Evolutionary conservation across 2,329 filamentous ascomycete species (phyloP).

Genomic region (Waltergamsia citrina): DNA sequence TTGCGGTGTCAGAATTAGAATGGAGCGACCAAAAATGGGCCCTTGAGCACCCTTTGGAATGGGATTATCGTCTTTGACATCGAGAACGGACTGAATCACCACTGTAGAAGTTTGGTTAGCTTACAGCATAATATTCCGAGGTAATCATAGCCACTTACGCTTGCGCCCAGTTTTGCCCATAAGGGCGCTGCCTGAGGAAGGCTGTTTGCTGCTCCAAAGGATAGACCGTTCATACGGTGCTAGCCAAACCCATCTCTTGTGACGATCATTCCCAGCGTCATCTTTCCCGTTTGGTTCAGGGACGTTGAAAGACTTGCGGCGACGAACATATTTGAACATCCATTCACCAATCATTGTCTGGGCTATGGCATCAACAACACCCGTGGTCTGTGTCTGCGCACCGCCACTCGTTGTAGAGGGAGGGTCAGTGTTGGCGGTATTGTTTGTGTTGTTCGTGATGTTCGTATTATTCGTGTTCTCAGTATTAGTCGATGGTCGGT

Average conservation of each 20-base stretch:
- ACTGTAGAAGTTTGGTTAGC: conserved; percentile 45
- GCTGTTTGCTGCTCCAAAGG: conserved; percentile 98
- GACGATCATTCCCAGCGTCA: conserved; percentile 66
- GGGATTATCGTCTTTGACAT: conserved; percentile 90
- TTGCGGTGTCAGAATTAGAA: conserved; percentile 87
- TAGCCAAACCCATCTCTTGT: conserved; percentile 98
- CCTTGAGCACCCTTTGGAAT: conserved; percentile 58
- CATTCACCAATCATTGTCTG: conserved; percentile 98
- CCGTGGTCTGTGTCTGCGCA: conserved; percentile 57
- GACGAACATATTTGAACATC: conserved; percentile 87
- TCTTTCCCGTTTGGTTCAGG: conserved; percentile 57
- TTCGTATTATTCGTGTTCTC: conserved; percentile 35
- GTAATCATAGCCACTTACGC: conserved; percentile 52
- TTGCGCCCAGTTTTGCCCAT: conserved; percentile 94
- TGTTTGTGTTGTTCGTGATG: conserved; percentile 34
- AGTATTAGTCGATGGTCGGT: conserved; percentile 53
- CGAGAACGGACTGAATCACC: conserved; percentile 88
- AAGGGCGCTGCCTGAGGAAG: conserved; percentile 74
- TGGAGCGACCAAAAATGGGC: conserved; percentile 78
- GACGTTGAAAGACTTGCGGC: conserved; percentile 85
- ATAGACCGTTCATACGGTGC: conserved; percentile 93
- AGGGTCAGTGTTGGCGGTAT: conserved; percentile 32
- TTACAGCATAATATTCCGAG: background rate
- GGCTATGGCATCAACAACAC: conserved; percentile 91
- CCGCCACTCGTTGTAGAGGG: conserved; percentile 37